These are phyloP conservation scores for Phytophthora syringae DNA, from an alignment of 352 stramenopile species.

Conservation along the genomic window DNA sequence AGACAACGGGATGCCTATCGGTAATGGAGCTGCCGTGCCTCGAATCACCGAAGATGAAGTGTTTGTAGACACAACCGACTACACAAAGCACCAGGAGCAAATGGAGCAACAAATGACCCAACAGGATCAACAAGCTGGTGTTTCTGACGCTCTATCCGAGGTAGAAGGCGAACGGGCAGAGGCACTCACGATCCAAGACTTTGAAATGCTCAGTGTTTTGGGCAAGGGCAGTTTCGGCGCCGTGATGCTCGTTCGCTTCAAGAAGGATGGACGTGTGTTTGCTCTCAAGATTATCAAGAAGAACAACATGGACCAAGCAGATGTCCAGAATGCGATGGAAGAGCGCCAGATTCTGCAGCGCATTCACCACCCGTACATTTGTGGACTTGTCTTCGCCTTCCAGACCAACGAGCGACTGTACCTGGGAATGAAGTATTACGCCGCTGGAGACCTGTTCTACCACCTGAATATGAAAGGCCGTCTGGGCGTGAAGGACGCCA, in stretches of 20 bases:
- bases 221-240: constrained; percentile 88
- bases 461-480: constrained; percentile 86
- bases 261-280: constrained; percentile 89
- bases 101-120: constrained; percentile 31
- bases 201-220: constrained; percentile 91
- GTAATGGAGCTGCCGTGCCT: constrained; percentile 23
- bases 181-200: constrained; percentile 87
- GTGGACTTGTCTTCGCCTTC: constrained; percentile 87
- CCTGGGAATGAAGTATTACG: constrained; percentile 92
- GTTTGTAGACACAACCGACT: constrained; percentile 45
- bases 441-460: constrained; percentile 88
- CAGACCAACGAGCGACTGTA: constrained; percentile 91
- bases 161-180: constrained; percentile 39
- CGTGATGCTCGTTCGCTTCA: constrained; percentile 91
- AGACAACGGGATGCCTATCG: constrained; percentile 10
- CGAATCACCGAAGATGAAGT: constrained; percentile 42
- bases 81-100: constrained; percentile 35
- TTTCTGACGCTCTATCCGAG: constrained; percentile 11
- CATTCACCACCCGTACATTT: constrained; percentile 91
- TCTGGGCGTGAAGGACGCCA: constrained; percentile 65
- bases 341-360: constrained; percentile 90
- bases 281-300: constrained; percentile 93
- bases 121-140: constrained; percentile 12
- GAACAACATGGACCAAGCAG: constrained; percentile 84
- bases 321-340: constrained; percentile 90